These are phyloP conservation scores for Vitis vinifera DNA, from an alignment of 164 flowering plant genomes.

Conservation along the genomic window ASM3070453v1 NC_081818.1:3310001-3310500, in stretches of 20 bases:
- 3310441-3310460: background rate
- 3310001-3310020: slow-evolving; percentile 23
- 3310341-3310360: slow-evolving; percentile 14
- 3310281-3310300: slow-evolving; percentile 27
- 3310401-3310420: slow-evolving; percentile 9
- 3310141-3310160: slow-evolving; percentile 20
- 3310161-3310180: slow-evolving; percentile 21
- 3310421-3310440: slow-evolving; percentile 10
- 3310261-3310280: slow-evolving; percentile 27
- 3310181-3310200: slow-evolving; percentile 36
- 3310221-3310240: slow-evolving; percentile 17
- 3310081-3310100: slow-evolving; percentile 11
- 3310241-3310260: slow-evolving; percentile 31
- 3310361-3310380: slow-evolving; percentile 33
- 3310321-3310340: slow-evolving; percentile 34
- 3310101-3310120: slow-evolving; percentile 25
- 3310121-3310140: slow-evolving; percentile 27
- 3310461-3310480: background rate
- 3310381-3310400: slow-evolving; percentile 19
- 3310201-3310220: slow-evolving; percentile 16
- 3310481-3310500: background rate
- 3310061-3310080: slow-evolving; percentile 18
- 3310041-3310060: slow-evolving; percentile 33
- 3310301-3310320: slow-evolving; percentile 33
- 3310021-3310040: slow-evolving; percentile 21